Percentiles rank a stretch among this genome's conserved stretches.
Conservation (phyloP, 169 alveolate genomes). For the Toxoplasma gondii region DNA sequence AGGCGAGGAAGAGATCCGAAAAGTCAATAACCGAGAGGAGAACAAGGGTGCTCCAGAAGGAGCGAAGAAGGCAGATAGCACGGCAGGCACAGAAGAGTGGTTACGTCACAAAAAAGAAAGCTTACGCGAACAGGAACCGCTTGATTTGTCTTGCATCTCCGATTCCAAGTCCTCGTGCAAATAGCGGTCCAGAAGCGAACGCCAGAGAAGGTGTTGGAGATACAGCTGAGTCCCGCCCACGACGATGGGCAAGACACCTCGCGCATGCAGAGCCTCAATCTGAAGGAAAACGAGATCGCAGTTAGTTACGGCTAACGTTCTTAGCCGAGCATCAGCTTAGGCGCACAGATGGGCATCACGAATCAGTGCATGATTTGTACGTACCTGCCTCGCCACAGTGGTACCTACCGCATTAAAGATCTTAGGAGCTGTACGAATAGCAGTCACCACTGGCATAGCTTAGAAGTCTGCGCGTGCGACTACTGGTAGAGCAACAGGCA, state of each 20-base stretch:
- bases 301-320: neutral
- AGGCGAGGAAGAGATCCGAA: too few relatives aligned
- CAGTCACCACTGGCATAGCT: too few relatives aligned
- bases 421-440: too few relatives aligned
- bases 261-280: slow-evolving; percentile 13
- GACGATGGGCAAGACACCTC: slow-evolving; percentile 55
- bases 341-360: neutral
- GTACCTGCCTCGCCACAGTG: too few relatives aligned
- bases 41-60: too few relatives aligned
- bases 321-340: neutral
- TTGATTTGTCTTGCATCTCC: neutral
- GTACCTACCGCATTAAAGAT: too few relatives aligned
- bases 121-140: neutral
- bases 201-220: slow-evolving; percentile 55
- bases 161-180: neutral
- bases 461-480: too few relatives aligned
- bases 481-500: too few relatives aligned
- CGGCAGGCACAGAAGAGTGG: too few relatives aligned
- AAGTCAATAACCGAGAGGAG: too few relatives aligned
- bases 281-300: neutral
- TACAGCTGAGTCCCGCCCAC: slow-evolving; percentile 70
- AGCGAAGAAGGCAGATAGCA: too few relatives aligned
- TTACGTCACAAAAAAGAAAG: neutral
- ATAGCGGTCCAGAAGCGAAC: slow-evolving; percentile 44
- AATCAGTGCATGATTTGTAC: too few relatives aligned